A percentile compares a stretch with the other conserved stretches of the same genome.
Evolutionary conservation across 179 eudicot species (phyloP).

Genomic region (Beta macrorhiza): DNA sequence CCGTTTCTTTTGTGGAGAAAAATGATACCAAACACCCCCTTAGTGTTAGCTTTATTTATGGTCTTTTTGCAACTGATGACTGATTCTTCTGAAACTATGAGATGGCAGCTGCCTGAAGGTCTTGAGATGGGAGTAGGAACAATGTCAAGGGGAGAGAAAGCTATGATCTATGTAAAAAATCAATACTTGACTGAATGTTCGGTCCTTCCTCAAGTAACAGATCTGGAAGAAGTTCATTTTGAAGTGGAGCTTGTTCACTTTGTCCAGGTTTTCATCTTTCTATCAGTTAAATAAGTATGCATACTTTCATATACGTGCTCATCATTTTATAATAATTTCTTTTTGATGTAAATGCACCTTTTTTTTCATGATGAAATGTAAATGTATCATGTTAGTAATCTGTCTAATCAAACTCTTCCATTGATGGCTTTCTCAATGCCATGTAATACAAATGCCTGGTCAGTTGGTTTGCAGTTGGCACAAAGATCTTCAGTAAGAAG

Average conservation of each 20-base stretch:
- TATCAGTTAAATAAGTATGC: background rate
- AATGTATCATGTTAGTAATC: background rate
- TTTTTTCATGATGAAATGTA: background rate
- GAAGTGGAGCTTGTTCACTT: slow-evolving; percentile 94
- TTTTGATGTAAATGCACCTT: too few relatives aligned
- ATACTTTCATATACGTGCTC: background rate
- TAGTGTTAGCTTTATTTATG: background rate
- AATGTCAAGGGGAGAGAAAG: slow-evolving; percentile 89
- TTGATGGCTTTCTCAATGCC: slow-evolving; percentile 1
- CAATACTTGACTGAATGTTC: slow-evolving; percentile 60
- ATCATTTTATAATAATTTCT: background rate
- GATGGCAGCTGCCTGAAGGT: slow-evolving; percentile 78
- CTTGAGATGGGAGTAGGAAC: slow-evolving; percentile 97
- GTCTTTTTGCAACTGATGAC: slow-evolving; percentile 8
- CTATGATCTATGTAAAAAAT: slow-evolving; percentile 65
- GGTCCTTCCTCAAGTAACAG: slow-evolving; percentile 50
- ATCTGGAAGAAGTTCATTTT: slow-evolving; percentile 79
- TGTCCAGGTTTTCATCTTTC: slow-evolving; percentile 62
- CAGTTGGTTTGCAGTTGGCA: background rate
- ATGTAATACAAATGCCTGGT: background rate
- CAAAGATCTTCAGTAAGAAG: background rate
- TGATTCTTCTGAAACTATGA: slow-evolving; percentile 16
- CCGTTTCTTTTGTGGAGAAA: too few relatives aligned
- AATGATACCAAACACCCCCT: too few relatives aligned
- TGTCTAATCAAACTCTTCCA: background rate